These are phyloP conservation scores for Phytophthora sansomeana DNA, from an alignment of 352 stramenopile species.

Conservation along the genomic window DNA sequence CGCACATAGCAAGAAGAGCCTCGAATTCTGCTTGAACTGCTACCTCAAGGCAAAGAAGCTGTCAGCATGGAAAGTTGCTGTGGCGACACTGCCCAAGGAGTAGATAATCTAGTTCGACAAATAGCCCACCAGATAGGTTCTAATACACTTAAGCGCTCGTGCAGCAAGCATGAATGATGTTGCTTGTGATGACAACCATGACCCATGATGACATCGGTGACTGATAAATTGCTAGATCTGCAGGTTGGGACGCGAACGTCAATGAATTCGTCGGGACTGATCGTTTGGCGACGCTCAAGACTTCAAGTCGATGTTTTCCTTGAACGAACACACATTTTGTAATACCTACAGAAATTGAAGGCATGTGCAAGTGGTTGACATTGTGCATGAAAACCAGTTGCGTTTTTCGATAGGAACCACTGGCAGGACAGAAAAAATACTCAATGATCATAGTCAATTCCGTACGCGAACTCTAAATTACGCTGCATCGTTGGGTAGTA, in stretches of 20 bases:
- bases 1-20: slow-evolving; percentile 46
- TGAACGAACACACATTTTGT: no score
- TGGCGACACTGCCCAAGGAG: slow-evolving; percentile 38
- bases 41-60: slow-evolving; percentile 62
- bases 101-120: slow-evolving; percentile 18
- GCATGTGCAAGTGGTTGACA: no score
- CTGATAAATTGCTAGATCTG: no score
- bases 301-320: no score
- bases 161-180: slow-evolving; percentile 18
- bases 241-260: background rate
- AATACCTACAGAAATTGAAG: no score
- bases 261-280: slow-evolving; percentile 2
- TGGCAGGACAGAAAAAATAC: no score
- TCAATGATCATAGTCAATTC: background rate
- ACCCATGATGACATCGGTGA: no score
- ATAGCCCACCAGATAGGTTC: slow-evolving; percentile 21
- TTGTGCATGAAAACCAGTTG: no score
- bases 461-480: slow-evolving; percentile 4
- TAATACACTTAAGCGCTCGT: slow-evolving; percentile 25
- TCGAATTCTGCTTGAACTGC: slow-evolving; percentile 69
- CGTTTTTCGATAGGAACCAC: no score
- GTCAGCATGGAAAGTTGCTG: slow-evolving; percentile 52
- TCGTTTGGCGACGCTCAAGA: slow-evolving; percentile 1
- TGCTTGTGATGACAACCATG: background rate
- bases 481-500: slow-evolving; percentile 16